These are phyloP conservation scores for Thalassiosira exigua DNA, from an alignment of 352 stramenopile species.

Conservation along the genomic window DNA sequence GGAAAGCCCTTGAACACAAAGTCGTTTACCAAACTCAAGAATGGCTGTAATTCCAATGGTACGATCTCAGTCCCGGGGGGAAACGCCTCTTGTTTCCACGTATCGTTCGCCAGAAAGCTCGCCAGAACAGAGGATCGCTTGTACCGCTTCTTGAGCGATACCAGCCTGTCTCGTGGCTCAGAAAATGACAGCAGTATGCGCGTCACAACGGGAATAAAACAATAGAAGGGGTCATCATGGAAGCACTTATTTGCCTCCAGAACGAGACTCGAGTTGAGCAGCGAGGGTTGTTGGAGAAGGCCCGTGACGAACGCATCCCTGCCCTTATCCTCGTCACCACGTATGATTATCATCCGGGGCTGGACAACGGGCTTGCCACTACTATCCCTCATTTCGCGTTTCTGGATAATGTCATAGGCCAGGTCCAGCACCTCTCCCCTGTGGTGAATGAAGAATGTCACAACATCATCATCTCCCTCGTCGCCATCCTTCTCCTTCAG, in stretches of 20 bases:
- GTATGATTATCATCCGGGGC: constrained; percentile 23
- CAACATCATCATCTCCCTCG: constrained; percentile 29
- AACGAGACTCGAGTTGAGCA: constrained; percentile 9
- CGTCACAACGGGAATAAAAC: constrained; percentile 42
- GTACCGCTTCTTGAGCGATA: constrained; percentile 22
- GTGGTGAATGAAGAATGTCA: constrained; percentile 25
- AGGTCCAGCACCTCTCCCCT: constrained; percentile 20
- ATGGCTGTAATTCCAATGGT: constrained; percentile 16
- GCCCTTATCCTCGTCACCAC: constrained; percentile 25
- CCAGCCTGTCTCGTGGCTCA: constrained; percentile 18
- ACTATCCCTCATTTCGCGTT: neutral
- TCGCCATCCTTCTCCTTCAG: constrained; percentile 7
- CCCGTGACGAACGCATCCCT: constrained; percentile 27
- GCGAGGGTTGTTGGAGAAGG: constrained; percentile 22
- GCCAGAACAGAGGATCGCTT: constrained; percentile 29
- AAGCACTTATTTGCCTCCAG: constrained; percentile 41
- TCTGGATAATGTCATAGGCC: constrained; percentile 18
- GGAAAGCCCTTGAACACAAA: constrained; percentile 50
- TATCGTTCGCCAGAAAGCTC: constrained; percentile 35
- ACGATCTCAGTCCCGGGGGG: constrained; percentile 25
- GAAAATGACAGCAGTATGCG: constrained; percentile 28
- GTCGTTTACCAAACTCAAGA: constrained; percentile 39
- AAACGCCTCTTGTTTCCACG: constrained; percentile 11
- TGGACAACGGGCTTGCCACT: neutral
- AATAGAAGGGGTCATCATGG: constrained; percentile 48